Base-by-base conservation (phyloP, 495 filamentous ascomycete genomes). In the Ascodesmis nigricans region DNA sequence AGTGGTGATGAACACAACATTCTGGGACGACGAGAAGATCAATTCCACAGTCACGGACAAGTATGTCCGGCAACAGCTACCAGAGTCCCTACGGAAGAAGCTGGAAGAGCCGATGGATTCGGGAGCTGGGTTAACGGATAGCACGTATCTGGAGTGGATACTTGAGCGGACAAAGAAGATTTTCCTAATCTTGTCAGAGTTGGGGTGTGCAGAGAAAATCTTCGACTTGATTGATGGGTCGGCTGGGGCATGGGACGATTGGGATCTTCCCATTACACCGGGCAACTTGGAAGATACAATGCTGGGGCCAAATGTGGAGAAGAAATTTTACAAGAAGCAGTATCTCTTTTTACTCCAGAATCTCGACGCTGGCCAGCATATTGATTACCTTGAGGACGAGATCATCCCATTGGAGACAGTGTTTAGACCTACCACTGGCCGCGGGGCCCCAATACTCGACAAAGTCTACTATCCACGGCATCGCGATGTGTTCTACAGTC, bases 101-200 rank as follows among this genome's bases (percentile, higher is more conserved):
- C 59, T 93, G 10, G 71, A 87, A 47, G 59, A 64, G 29, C 70
- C 71, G 0, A 56, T 83, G 22, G 65, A 65, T 11, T 91, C 87
- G 56, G 82, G 80, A n/a, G 80, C 83, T 47, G 78, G 74, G 8
- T 54, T 93, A 42, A 92, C 82, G 1, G 78, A 80, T 46, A 73
- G 79, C 42, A 90, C 80, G 1, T 95, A 92, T 48, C 71, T 79
- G 55, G 83, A 92, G 44, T 90, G 78, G 77, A 90, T 95, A 39
- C 59, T 90, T 32, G 58, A 74, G 40, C 75, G 73, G 44, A 73
- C 78, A 3, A 74, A 67, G 42, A 66, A 71, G 36, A 64, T 91
- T 34, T 95, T 91, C 43, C 63, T 95, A 21, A 77, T 82, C 21
- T 63, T 92, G 21, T 62, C 71, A 25, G 75, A 83, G 37, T 61